phyloP scores from a whole-genome alignment of 768 basidiomycete species.

The Coprinopsis sp. region DNA sequence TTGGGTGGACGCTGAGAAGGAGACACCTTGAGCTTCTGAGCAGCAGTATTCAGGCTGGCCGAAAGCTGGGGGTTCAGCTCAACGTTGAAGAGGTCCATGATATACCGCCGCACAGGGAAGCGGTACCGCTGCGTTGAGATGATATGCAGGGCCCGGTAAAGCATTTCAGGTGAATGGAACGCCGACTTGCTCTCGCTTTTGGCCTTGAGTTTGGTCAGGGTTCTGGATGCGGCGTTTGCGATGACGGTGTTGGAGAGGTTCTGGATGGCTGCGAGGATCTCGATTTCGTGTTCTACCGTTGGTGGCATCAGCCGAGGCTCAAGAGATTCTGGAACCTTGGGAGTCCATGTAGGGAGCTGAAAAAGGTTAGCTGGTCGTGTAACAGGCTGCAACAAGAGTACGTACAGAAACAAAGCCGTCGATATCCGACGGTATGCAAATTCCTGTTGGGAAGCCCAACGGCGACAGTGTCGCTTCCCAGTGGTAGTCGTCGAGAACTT shows the following conservation, averaged over 20 bases:
- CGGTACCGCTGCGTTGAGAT: constrained; percentile 90
- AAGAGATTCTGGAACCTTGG: constrained; percentile 30
- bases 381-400: constrained; percentile 1
- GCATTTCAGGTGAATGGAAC: constrained; percentile 74
- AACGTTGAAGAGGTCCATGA: constrained; percentile 88
- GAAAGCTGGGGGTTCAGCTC: constrained; percentile 65
- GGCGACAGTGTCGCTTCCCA: constrained; percentile 93
- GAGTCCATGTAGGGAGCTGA: constrained; percentile 70
- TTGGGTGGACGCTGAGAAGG: constrained; percentile 34
- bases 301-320: constrained; percentile 58
- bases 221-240: constrained; percentile 89
- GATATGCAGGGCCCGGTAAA: constrained; percentile 81
- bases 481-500: constrained; percentile 85
- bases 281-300: constrained; percentile 65
- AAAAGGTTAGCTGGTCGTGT: background rate
- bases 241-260: constrained; percentile 95
- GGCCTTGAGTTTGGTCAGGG: constrained; percentile 73
- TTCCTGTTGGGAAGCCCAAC: constrained; percentile 79
- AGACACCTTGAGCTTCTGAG: constrained; percentile 41
- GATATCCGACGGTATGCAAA: constrained; percentile 87
- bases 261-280: constrained; percentile 85
- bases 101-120: constrained; percentile 86
- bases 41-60: constrained; percentile 47
- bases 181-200: constrained; percentile 70
- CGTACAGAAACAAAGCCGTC: constrained; percentile 76